A percentile compares a stretch with the other conserved stretches of the same genome.
phyloP scores from a whole-genome alignment of 257 asterid genomes.

The Craterostigma plantagineum region DNA sequence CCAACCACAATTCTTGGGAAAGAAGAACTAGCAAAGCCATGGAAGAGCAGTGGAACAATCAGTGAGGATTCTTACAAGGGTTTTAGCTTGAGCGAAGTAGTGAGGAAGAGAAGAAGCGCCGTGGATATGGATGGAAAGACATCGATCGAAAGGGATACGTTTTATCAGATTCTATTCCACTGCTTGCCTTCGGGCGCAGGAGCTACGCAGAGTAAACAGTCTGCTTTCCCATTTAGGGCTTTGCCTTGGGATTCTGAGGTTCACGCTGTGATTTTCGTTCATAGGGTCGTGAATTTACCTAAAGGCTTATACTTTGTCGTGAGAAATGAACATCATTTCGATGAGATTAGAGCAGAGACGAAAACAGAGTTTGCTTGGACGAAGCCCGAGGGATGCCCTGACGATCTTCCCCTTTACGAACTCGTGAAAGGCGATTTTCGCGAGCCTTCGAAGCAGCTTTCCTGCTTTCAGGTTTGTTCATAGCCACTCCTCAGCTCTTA shows the following conservation, averaged over 20 bases:
- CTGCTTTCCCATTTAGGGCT: constrained; percentile 59
- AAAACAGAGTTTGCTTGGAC: constrained; percentile 63
- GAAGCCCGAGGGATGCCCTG: constrained; percentile 77
- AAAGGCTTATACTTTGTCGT: constrained; percentile 69
- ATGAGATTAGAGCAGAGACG: constrained; percentile 37
- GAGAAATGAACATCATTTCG: constrained; percentile 56
- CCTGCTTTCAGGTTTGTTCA: constrained; percentile 63
- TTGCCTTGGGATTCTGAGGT: constrained; percentile 70
- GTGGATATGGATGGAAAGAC: constrained; percentile 93
- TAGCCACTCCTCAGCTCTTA: not conserved
- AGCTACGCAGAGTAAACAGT: constrained; percentile 35
- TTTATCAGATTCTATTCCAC: constrained; percentile 69
- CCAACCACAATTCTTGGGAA: constrained; percentile 16
- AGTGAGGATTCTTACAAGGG: constrained; percentile 39
- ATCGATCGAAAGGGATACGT: constrained; percentile 40
- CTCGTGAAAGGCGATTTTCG: constrained; percentile 37
- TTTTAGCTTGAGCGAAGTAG: constrained; percentile 42
- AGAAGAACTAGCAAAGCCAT: constrained; percentile 19
- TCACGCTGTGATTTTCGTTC: constrained; percentile 75
- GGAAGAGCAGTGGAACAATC: constrained; percentile 23
- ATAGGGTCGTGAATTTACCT: constrained; percentile 63
- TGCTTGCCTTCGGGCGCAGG: constrained; percentile 61
- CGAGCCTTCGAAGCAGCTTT: constrained; percentile 56
- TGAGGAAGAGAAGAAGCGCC: constrained; percentile 81
- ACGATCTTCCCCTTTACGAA: constrained; percentile 66